Evolutionary conservation across 495 filamentous ascomycete species (phyloP).

Genomic region (Friedmanniomyces simplex): DNA sequence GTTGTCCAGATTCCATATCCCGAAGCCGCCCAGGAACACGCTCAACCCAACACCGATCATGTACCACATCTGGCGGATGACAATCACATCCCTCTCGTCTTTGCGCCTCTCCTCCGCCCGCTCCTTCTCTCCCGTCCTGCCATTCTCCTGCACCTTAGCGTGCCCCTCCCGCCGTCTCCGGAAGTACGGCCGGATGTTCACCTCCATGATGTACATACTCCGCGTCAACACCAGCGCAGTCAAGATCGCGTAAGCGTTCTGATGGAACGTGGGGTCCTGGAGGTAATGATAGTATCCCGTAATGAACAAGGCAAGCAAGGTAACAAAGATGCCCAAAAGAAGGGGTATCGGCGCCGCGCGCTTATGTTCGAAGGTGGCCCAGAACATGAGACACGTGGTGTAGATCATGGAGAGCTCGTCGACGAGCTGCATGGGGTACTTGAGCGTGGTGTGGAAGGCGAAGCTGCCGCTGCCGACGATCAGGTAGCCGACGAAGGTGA

Average conservation of each 20-base stretch:
- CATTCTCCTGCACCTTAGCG: conserved; percentile 30
- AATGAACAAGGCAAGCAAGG: conserved; percentile 63
- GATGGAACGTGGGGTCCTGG: conserved; percentile 87
- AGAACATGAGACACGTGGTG: conserved; percentile 87
- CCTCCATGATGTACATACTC: conserved; percentile 86
- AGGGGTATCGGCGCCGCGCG: conserved; percentile 44
- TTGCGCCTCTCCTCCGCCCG: conserved; percentile 31
- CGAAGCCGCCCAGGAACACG: conserved; percentile 75
- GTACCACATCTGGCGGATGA: conserved; percentile 63
- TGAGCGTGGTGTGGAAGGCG: conserved; percentile 33
- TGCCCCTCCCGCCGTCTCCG: conserved; percentile 12
- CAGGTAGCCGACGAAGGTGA: conserved; percentile 33
- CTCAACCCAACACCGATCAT: conserved; percentile 61
- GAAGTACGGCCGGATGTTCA: conserved; percentile 50
- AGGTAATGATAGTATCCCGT: conserved; percentile 90
- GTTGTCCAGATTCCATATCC: conserved; percentile 82
- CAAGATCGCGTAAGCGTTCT: conserved; percentile 75
- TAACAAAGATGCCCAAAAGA: conserved; percentile 49
- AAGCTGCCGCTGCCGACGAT: conserved; percentile 34
- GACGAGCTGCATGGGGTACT: conserved; percentile 88
- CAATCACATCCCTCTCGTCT: conserved; percentile 46
- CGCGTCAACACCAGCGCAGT: conserved; percentile 67
- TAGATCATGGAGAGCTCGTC: conserved; percentile 98
- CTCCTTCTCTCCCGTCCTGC: conserved; percentile 4
- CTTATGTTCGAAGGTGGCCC: conserved; percentile 72